Conservation (phyloP, 345 rosid species). For the Eucalyptus lansdowneana region DNA sequence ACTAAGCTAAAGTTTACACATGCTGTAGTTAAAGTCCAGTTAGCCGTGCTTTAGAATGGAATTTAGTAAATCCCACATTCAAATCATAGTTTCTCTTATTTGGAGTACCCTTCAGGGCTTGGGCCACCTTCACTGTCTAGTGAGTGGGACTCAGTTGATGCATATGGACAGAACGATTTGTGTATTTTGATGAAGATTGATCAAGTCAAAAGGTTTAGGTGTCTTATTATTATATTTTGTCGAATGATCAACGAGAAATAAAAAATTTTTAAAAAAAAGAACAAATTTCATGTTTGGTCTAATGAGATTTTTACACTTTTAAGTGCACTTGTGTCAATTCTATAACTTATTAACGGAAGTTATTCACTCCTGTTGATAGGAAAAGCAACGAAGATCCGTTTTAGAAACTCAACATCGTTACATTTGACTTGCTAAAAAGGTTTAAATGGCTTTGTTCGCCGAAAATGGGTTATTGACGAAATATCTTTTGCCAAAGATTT, state of each 20-base stretch:
- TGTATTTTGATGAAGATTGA: too few species aligned
- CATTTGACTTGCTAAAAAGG: neutral
- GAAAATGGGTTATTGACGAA: too few species aligned
- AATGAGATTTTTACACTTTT: neutral
- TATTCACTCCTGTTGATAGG: too few species aligned
- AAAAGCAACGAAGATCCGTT: neutral
- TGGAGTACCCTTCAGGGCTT: neutral
- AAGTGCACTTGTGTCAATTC: neutral
- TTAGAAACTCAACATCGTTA: neutral
- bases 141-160: too few species aligned
- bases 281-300: neutral
- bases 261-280: neutral
- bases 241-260: neutral
- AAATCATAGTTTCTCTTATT: neutral
- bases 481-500: too few species aligned
- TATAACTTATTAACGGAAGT: too few species aligned
- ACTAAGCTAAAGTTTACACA: neutral
- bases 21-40: neutral
- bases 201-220: fast-evolving
- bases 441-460: too few species aligned
- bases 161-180: neutral
- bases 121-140: neutral
- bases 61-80: too few species aligned
- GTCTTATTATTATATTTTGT: too few species aligned
- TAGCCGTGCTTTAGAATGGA: neutral